Evolutionary conservation across 2,329 filamentous ascomycete species (phyloP), one percentile per base, ranked within the genome.

Genomic region (Ceratocystiopsis sp.): DNA sequence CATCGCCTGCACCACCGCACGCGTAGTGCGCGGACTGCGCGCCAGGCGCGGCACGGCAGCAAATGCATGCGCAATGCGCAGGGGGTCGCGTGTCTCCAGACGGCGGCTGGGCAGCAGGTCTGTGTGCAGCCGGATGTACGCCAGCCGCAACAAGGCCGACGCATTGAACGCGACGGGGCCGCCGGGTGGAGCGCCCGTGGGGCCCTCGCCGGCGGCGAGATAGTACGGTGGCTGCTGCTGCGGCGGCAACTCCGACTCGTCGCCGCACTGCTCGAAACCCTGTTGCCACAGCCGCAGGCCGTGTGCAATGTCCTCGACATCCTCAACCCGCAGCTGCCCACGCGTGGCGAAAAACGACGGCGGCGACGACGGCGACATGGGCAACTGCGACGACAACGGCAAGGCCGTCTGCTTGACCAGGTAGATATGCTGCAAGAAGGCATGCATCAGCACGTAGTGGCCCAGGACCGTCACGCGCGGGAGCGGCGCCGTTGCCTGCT

Each of bases 371-470:
- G 29, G 7, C 29, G 29, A 32, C 29, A 32, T 12, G 1, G 65
- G 62, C n/a, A n/a, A n/a, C n/a, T n/a, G n/a, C 3, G 66, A 62
- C 0, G 65, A 60, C 2, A 63, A 57, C 2, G 65, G 64, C 40
- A 75, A 67, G 0, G 68, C 72, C 0, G 73, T 75, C 52, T 80
- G 73, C 51, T 80, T 79, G 18, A 81, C 57, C 35, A 83, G 64
- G 54, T 78, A 84, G 15, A 84, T 77, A 48, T 83, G 78, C 51
- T 84, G 80, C 12, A 84, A 69, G 19, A 85, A 56, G 4, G 78
- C 78, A 52, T 84, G 78, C 3, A 84, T 78, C 33, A 85, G 63
- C 9, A 82, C 70, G 49, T 84, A 83, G 51, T 80, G 80, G 1
- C 78, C 80, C 8, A 81, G 58, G 0, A 75, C 73, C 0, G 72